Base-by-base conservation (phyloP, 2,329 filamentous ascomycete genomes). In the Botrytis elliptica region DNA sequence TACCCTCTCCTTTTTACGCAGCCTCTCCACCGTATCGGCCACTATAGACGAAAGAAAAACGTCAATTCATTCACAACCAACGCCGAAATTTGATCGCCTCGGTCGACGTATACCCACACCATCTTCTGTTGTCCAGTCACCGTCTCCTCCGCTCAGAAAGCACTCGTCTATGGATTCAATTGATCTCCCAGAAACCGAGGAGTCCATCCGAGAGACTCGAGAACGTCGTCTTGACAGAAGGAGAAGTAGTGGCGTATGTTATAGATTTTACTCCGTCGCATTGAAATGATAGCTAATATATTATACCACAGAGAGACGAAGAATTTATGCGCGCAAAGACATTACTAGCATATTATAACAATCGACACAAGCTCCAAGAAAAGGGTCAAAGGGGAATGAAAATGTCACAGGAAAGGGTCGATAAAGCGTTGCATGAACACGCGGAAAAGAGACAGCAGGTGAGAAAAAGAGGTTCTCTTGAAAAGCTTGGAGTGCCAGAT, bases 311-410 rank as follows among this genome's bases (percentile, higher is more conserved):
- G 71, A 44, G 29, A 12, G 71, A 64, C 38, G 25, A 25, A 8
- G 71, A 73, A 25, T 55, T 70, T 9, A 25, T 55, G 40, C 65
- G 71, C 29, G 71, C 71, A 36, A 70, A 73, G 49, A 52, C 25
- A 42, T 29, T 73, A 55, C 16, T 73, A 46, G 18, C 14, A 12
- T 73, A 73, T 38, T 70, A 70, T 22, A 46, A 70, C n/a, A 52
- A 70, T 33, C 59, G 65, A 40, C 65, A 73, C 60, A 63, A n/a
- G 36, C 46, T 73, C 16, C 42, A 20, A 33, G 33, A 73, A 20
- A 25, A n/a, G 36, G 33, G 55, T 20, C 25, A 25, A 10, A 29
- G 18, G 22, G 66, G 57, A 46, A n/a, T 70, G 22, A 44, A 14
- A 16, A n/a, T 44, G 38, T 52, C 65, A 20, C 71, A 73, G 57